Base-by-base conservation (phyloP, 306 rosid genomes). In the Alnus glutinosa region DNA sequence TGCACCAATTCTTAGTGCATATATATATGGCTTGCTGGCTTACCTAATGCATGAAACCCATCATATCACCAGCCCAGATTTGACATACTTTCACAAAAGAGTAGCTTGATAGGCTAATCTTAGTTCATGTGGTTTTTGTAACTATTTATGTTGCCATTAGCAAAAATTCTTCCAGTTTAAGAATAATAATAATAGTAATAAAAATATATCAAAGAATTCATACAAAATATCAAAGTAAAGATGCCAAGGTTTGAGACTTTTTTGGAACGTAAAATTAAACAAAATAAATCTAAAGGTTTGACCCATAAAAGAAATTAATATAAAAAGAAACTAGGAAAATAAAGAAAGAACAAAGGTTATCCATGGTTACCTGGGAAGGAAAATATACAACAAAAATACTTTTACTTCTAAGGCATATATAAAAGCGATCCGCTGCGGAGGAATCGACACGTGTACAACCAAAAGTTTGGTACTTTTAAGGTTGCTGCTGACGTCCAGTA, bases 371-470 rank as follows among this genome's bases (percentile, higher is more conserved):
- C 55, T 36, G 5, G 63, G 58, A 62, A 49, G 67, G 78, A 30
- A 69, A 1, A 13, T 34, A 63, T 5, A 34, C 15, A 32, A 16
- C 7, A 36, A 6, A 15, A 34, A 34, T 36, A 15, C 19, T 37
- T 23, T 23, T 13, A 8, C 32, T 14, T 36, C 3, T 58, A 12
- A 19, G 34, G 32, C 64, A 58, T 23, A 23, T 23, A 23, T 19
- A 19, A 58, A 64, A 14, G n/a, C 5, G 9, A 80, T 69, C 57
- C 19, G 73, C 3, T 61, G 63, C 68, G 52, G 23, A 78, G 79
- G 54, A 58, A 18, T 77, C 48, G 84, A 76, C 80, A 89, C 80
- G 74, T 80, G 81, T 74, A n/a, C 55, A 64, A 32, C 70, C 42
- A 50, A 44, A 79, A 32, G 68, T 18, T 15, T 71, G 76, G 3